Conservation (phyloP, 2,329 filamentous ascomycete genomes). For the Calonectria naviculata region DNA sequence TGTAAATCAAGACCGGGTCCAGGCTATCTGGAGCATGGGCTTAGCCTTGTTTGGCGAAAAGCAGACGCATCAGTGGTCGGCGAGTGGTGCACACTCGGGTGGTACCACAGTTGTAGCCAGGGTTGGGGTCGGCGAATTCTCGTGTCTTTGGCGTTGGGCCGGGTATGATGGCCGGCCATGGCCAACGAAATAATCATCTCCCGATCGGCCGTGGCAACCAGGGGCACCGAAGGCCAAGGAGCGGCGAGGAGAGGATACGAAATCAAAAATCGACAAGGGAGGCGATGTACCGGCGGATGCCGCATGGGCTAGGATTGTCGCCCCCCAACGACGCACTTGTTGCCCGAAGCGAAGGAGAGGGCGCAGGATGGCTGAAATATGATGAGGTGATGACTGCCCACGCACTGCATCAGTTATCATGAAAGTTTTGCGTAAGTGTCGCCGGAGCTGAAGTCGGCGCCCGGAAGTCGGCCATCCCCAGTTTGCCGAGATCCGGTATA, state of each 20-base stretch:
- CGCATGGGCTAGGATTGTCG: constrained; percentile 3
- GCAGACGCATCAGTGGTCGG: not conserved
- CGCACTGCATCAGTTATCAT: constrained; percentile 15
- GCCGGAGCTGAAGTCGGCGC: not conserved
- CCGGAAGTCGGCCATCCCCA: constrained; percentile 25
- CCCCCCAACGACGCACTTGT: not conserved
- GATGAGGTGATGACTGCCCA: constrained; percentile 18
- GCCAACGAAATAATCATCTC: constrained; percentile 5
- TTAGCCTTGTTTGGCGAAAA: constrained; percentile 3
- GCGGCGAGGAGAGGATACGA: constrained; percentile 14
- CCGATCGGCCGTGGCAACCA: not conserved
- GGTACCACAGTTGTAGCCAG: not conserved
- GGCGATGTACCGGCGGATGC: constrained; percentile 6
- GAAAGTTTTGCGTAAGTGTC: constrained; percentile 17
- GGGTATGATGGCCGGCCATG: not conserved
- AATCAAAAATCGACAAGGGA: constrained; percentile 20
- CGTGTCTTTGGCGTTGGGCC: not conserved
- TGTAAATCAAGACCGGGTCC: not conserved
- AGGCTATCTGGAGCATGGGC: not conserved
- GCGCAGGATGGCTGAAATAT: not conserved
- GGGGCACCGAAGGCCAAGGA: constrained; percentile 2
- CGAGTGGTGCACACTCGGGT: not conserved
- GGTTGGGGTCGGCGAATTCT: constrained; percentile 6
- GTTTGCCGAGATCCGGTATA: constrained; percentile 23
- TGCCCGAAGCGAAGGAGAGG: not conserved